Conservation (phyloP, 1,139 yeast genomes). For the Taphrina flavorubra region DNA sequence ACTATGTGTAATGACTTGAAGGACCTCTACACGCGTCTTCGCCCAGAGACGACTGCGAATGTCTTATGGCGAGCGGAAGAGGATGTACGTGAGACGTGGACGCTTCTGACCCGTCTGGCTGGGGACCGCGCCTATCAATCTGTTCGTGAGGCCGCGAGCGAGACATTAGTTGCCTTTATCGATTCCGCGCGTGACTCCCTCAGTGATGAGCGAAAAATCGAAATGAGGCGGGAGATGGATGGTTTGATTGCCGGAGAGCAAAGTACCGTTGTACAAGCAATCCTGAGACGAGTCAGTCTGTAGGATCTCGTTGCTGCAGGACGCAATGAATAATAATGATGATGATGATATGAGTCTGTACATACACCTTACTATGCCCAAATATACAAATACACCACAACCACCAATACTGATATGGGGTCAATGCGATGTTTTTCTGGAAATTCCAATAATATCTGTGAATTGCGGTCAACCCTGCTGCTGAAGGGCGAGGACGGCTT, state of each 20-base stretch:
- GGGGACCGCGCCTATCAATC: conserved; percentile 14
- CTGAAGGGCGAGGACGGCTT: conserved; percentile 30
- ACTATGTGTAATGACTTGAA: conserved; percentile 5
- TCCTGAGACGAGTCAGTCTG: conserved; percentile 1
- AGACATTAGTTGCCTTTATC: background rate
- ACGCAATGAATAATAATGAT: too few species aligned
- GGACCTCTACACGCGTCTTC: conserved; percentile 1
- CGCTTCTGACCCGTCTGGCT: background rate
- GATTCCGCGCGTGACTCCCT: background rate
- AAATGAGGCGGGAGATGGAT: background rate
- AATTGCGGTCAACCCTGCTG: background rate
- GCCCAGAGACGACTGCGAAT: background rate
- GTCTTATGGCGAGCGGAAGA: background rate
- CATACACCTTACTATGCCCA: too few species aligned
- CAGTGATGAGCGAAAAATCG: background rate
- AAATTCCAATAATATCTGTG: background rate
- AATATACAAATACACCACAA: too few species aligned
- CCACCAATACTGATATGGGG: too few species aligned
- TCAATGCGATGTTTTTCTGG: too few species aligned
- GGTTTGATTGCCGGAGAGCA: conserved; percentile 9
- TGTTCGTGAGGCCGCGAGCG: conserved; percentile 23
- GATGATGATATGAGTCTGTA: too few species aligned
- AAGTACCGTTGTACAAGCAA: conserved; percentile 22
- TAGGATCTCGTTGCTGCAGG: too few species aligned
- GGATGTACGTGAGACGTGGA: conserved; percentile 1